Percentiles rank a stretch among this genome's conserved stretches.
Conservation (phyloP, 441 rosid genomes). For the Populus hybrid region DNA sequence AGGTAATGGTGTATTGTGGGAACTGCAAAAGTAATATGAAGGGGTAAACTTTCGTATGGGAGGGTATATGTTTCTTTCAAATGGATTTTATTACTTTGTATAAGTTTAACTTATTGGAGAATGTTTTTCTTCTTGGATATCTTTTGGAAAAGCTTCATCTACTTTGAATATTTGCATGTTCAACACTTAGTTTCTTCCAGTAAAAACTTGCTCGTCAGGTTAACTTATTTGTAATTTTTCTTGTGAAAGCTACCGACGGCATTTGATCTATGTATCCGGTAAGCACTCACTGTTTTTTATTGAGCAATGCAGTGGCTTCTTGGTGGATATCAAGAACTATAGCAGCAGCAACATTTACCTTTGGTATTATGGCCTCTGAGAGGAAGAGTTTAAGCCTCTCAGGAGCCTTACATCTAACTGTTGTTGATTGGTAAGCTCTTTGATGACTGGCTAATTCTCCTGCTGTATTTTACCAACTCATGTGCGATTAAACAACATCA, state of each 20-base stretch:
- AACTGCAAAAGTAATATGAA: not conserved
- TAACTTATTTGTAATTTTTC: not conserved
- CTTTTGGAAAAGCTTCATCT: not conserved
- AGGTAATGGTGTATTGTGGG: not conserved
- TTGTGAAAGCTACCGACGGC: not conserved
- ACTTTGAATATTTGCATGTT: not conserved
- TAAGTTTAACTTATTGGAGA: not conserved
- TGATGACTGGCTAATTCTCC: conserved; percentile 1
- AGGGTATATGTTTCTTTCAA: not conserved
- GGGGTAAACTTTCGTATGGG: not conserved
- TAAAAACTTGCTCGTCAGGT: not conserved
- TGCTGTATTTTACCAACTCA: not conserved
- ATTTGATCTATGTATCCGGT: not conserved
- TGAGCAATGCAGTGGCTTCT: conserved; percentile 21
- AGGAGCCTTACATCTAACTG: conserved; percentile 51
- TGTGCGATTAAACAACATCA: not conserved
- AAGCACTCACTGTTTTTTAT: conserved; percentile 9
- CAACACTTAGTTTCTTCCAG: not conserved
- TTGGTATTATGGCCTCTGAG: conserved; percentile 36
- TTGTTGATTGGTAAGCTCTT: conserved; percentile 60
- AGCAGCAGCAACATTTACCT: not conserved
- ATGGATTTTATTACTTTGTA: not conserved
- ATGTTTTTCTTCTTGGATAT: not conserved
- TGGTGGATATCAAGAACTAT: conserved; percentile 10
- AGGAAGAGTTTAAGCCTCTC: conserved; percentile 43